A percentile compares a stretch with the other conserved stretches of the same genome.
phyloP scores from a whole-genome alignment of 1,284 basidiomycete species.

The Apiotrichum montevideense region DNA sequence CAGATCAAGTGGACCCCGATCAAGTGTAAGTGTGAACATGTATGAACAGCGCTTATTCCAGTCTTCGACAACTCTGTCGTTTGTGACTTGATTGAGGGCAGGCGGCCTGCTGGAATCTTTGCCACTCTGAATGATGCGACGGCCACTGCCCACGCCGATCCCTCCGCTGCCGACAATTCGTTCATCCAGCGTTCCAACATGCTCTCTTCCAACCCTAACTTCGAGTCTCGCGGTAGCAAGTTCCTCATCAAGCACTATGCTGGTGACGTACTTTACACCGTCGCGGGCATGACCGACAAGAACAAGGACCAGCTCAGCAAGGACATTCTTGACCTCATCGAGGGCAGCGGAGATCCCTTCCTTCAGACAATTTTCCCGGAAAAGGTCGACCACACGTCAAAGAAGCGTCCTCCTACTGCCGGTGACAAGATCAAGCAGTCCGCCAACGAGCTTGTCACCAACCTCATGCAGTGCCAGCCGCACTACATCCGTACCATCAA shows the following conservation, averaged over 20 bases:
- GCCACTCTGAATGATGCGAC: constrained; percentile 97
- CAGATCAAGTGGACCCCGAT: constrained; percentile 99
- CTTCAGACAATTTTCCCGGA: constrained; percentile 88
- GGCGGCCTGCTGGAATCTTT: constrained; percentile 92
- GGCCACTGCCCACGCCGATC: constrained; percentile 96
- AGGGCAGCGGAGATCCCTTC: constrained; percentile 72
- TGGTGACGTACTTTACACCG: constrained; percentile 97
- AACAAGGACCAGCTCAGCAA: constrained; percentile 97
- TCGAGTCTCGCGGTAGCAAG: constrained; percentile 82
- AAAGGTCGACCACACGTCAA: constrained; percentile 89
- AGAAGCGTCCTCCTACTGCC: constrained; percentile 96
- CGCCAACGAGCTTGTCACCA: constrained; percentile 90
- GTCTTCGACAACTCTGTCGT: constrained; percentile 60
- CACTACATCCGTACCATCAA: constrained; percentile 99
- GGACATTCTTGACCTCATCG: constrained; percentile 86
- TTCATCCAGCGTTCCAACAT: constrained; percentile 86
- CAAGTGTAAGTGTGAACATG: constrained; percentile 54
- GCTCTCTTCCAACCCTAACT: constrained; percentile 77
- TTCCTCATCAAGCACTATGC: constrained; percentile 93
- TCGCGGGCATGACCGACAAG: constrained; percentile 98
- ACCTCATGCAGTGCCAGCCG: constrained; percentile 91
- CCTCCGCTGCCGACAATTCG: constrained; percentile 90
- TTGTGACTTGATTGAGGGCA: constrained; percentile 95
- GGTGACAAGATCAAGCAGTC: constrained; percentile 96
- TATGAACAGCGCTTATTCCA: constrained; percentile 6